A percentile compares a stretch with the other conserved stretches of the same genome.
phyloP scores from a whole-genome alignment of 78 protist genomes.

The Creolimax fragrantissima region DNA sequence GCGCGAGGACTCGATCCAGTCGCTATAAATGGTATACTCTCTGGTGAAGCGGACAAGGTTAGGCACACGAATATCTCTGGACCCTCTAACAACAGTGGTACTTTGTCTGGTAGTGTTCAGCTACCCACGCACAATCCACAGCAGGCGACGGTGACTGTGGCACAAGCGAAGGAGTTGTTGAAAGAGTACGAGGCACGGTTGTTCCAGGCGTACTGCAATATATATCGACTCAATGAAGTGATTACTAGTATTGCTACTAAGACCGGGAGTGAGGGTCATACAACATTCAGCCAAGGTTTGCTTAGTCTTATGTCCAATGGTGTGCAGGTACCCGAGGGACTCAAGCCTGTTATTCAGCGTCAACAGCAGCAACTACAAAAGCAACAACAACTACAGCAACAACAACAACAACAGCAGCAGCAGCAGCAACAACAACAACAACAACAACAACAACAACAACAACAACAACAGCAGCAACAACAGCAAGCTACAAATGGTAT shows the following conservation, averaged over 20 bases:
- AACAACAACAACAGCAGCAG: not conserved
- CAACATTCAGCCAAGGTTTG: not conserved
- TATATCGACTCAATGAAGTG: not conserved
- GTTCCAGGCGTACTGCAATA: not conserved
- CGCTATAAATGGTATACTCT: no score
- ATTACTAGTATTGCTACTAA: not conserved
- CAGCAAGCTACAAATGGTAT: no score
- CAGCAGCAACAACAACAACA: not conserved
- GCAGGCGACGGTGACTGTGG: not conserved
- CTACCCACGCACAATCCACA: no score
- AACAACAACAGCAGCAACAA: not conserved
- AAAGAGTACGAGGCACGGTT: not conserved
- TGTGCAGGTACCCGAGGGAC: not conserved
- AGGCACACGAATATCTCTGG: no score
- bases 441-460: not conserved
- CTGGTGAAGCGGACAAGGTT: no score
- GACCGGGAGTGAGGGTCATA: not conserved
- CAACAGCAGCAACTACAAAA: not conserved
- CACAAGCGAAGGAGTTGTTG: not conserved
- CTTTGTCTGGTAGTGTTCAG: not conserved
- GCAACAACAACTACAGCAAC: not conserved
- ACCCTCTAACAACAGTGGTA: not conserved
- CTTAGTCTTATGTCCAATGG: not conserved
- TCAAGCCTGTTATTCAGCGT: no score
- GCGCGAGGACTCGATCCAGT: not conserved